These are phyloP conservation scores for Lachnellula arida DNA, from an alignment of 2,329 filamentous ascomycete genomes.

Conservation along the genomic window DNA sequence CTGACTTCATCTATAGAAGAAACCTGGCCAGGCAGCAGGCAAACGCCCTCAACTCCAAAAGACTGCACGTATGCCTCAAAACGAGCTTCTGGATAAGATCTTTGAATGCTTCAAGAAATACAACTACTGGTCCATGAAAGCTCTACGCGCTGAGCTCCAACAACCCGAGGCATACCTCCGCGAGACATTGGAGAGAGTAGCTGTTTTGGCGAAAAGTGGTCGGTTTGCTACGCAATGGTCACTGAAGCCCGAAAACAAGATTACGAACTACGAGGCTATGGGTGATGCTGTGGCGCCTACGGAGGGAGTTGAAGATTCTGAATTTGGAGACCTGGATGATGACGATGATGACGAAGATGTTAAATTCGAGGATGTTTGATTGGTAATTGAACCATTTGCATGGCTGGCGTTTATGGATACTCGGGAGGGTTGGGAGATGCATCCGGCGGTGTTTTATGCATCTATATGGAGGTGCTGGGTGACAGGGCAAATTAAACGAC, in stretches of 20 bases:
- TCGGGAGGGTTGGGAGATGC: neutral
- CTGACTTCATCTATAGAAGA: slow-evolving; percentile 44
- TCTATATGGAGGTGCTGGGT: neutral
- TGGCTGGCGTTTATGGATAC: slow-evolving; percentile 9
- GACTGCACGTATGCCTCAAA: slow-evolving; percentile 81
- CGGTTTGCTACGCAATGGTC: slow-evolving; percentile 83
- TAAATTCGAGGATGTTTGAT: slow-evolving; percentile 73
- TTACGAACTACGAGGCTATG: slow-evolving; percentile 47
- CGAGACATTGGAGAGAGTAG: slow-evolving; percentile 76
- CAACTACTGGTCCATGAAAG: slow-evolving; percentile 91
- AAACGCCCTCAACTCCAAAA: slow-evolving; percentile 72
- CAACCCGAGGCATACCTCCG: slow-evolving; percentile 95
- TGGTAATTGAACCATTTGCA: neutral
- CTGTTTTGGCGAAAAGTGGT: slow-evolving; percentile 75
- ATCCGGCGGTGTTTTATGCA: slow-evolving; percentile 10
- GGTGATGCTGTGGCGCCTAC: slow-evolving; percentile 48
- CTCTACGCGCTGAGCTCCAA: slow-evolving; percentile 68
- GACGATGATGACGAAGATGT: slow-evolving; percentile 63
- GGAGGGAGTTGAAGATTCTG: slow-evolving; percentile 41
- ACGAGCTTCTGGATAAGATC: slow-evolving; percentile 81
- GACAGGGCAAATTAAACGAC: neutral
- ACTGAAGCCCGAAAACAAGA: slow-evolving; percentile 65
- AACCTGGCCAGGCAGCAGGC: slow-evolving; percentile 42
- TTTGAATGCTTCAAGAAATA: slow-evolving; percentile 79
- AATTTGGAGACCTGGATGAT: slow-evolving; percentile 51